Evolutionary conservation across 2,329 filamentous ascomycete species (phyloP), one percentile per base, ranked within the genome.

Genomic region (Xylaria sp.): DNA sequence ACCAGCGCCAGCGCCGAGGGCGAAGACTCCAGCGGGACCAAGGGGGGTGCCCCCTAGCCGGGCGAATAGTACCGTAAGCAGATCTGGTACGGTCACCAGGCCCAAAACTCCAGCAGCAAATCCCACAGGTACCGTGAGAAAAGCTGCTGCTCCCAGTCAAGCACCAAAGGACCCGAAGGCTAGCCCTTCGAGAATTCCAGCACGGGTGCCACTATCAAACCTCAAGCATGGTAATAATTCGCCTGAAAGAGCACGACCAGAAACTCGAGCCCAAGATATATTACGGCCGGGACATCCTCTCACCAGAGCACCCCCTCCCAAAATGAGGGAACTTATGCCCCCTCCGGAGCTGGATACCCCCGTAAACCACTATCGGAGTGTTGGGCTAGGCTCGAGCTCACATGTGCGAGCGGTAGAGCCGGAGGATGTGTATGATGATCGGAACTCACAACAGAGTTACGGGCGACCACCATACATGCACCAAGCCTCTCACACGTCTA

Each of bases 381-480:
- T 81, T 0, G 86, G 84, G 13, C 80, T 88, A 5, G 80, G 80
- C 2, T 85, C 86, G 3, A 87, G 88, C 81, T 71, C 70, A n/a
- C 82, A 89, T 78, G 86, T 90, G 50, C 84, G 89, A 23, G 84
- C 86, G 8, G 84, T 90, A 4, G 86, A 89, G 71, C 92, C 93
- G 0, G 95, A 98, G 76, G 95, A 98, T 75, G 91, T 93, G 0
- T 98, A 97, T 76, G 91, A 95, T 75, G 94, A 95, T 76, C 77
- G 81, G 51, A 82, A 83, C 71, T 83, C 84, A 75, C 82, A 69
- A 77, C 81, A 69, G 78, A 82, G 69, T 58, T 74, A 78, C 52
- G 65, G 67, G n/a, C 74, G 73, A 28, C 81, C 83, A 2, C 81
- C 83, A 2, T 82, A 82, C 3, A 73, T 80, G 25, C 73, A 74